Evolutionary conservation across 1,139 yeast genomes (phyloP), one percentile per base, ranked within the genome.

Genomic region (Blastobotrys malaysiensis): DNA sequence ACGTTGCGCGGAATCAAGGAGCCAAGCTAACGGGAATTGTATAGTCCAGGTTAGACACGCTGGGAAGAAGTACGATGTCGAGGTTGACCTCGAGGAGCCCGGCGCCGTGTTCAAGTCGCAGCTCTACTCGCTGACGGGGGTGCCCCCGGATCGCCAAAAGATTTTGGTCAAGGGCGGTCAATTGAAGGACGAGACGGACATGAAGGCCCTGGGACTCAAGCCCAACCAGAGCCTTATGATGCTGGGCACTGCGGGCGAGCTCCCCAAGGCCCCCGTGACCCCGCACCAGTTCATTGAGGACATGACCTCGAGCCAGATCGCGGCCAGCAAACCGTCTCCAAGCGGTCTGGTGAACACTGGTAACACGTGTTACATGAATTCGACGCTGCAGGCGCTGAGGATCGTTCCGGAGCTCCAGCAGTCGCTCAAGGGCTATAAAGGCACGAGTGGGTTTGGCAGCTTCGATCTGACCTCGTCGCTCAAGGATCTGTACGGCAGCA

Each of bases 311-410:
- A 69, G 60, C 73, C 75, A 69, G 70, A 73, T 69, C 50, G 75
- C 70, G 4, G 65, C 61, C 62, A 70, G 65, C 19, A 60, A 59
- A 27, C 56, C 55, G 20, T 52, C 57, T 21, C 99, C 99, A 2
- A 78, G 88, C 44, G 99, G 99, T 0, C 77, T 93, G 58, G 79
- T 80, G 55, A 93, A 93, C 68, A 75, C 90, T 67, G 99, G 99
- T 20, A 93, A 95, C 67, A 93, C 99, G 1, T 95, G 99, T 71
- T 93, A 93, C 71, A 79, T 93, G 71, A 93, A 93, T 69, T 84
- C 97, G 1, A 83, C 97, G 1, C 74, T 93, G 59, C 99, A 93
- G 70, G 84, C 91, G 0, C 72, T 93, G 59, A 82, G 80, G 61
- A 80, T 82, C 52, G 79, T 89, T 51, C 81, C 83, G 22, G 95